Base-by-base conservation (phyloP, 768 basidiomycete genomes). In the Saitozyma sp. region DNA sequence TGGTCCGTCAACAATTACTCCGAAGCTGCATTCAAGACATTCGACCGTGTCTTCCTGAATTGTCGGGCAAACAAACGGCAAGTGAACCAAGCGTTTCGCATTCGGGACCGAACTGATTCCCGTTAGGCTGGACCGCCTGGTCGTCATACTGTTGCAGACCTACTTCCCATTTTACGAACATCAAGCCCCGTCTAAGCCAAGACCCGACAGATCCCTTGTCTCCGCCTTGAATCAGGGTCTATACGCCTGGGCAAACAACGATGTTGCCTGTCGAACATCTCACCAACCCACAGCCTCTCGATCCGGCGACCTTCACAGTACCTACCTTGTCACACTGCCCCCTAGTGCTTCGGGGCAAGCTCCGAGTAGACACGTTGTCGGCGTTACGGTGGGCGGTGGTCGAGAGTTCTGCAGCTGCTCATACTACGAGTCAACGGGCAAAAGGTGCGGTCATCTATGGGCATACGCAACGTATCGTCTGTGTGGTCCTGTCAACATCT, bases 121-220 rank as follows among this genome's bases (percentile, higher is more conserved):
- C 41, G n/a, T n/a, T n/a, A 63, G 62, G 11, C 48, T 63, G 9
- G 57, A 63, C 39, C 57, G 62, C 9, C 50, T 63, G n/a, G 14
- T 63, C 20, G 9, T 50, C 13, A 58, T 63, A 4, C 56, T 63
- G 14, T 7, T 63, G 8, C 19, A 8, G 20, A 14, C 49, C 17
- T 63, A 58, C 39, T 63, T 63, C 43, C 57, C 62, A 8, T 63
- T 58, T 41, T 63, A 63, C 42, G 56, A 63, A 46, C 8, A 52
- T 14, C 40, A 43, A 7, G 49, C 56, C 3, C 62, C 42, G 9
- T 14, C 4, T 7, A 7, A 58, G 10, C 54, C 62, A 5, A 48
- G 62, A 37, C 39, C 57, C 3, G 16, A 39, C 19, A 17, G 17
- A 3, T 8, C 42, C 3, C 62, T 63, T 4, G 41, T 51, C 13